Conservation (phyloP, 768 basidiomycete genomes). For the Sarcodon sp. region DNA sequence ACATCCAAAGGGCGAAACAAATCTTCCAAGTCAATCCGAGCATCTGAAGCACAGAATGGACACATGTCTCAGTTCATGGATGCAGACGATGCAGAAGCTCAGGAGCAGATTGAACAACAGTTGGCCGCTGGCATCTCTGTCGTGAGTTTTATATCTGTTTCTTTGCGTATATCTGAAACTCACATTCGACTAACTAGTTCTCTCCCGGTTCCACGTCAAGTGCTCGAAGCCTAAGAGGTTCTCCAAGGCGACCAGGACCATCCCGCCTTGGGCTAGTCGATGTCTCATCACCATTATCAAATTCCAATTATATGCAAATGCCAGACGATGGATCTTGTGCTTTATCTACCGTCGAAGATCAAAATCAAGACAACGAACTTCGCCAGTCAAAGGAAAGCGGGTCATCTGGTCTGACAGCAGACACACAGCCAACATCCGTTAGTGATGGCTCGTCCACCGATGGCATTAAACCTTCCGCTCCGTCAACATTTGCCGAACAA, state of each 20-base stretch:
- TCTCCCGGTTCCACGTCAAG: slow-evolving; percentile 28
- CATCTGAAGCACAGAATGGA: slow-evolving; percentile 27
- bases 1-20: slow-evolving; percentile 20
- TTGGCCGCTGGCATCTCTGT: slow-evolving; percentile 62
- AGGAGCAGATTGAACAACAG: slow-evolving; percentile 81
- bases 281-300: slow-evolving; percentile 24
- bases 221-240: slow-evolving; percentile 57
- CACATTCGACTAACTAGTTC: too few relatives aligned
- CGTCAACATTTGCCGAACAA: slow-evolving; percentile 48
- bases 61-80: slow-evolving; percentile 81
- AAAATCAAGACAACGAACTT: slow-evolving; percentile 42
- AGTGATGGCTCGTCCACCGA: slow-evolving; percentile 28
- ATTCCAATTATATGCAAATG: slow-evolving; percentile 18
- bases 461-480: slow-evolving; percentile 20
- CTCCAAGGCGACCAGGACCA: slow-evolving; percentile 42
- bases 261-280: slow-evolving; percentile 16
- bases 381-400: slow-evolving; percentile 23
- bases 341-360: slow-evolving; percentile 30
- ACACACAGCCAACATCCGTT: slow-evolving; percentile 43
- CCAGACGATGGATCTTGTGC: not conserved
- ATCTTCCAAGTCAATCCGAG: slow-evolving; percentile 19
- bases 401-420: slow-evolving; percentile 39
- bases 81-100: slow-evolving; percentile 71
- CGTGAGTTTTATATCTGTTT: slow-evolving; percentile 26
- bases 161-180: not conserved